Base-by-base conservation (phyloP, 2,329 filamentous ascomycete genomes). In the Beauveria brongniartii region DNA sequence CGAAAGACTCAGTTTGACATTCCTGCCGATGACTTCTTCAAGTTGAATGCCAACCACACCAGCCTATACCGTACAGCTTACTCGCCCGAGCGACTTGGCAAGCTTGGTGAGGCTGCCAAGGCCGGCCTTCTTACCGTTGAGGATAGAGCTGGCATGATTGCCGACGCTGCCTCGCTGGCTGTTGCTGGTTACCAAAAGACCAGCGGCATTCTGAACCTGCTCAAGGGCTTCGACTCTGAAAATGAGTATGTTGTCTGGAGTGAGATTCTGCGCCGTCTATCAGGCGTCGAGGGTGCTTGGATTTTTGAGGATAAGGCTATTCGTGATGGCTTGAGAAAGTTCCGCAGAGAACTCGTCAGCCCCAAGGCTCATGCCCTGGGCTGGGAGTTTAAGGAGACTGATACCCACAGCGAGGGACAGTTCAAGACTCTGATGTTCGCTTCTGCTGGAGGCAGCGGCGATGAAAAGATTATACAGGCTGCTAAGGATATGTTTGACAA, bases 381-480 rank as follows among this genome's bases (percentile, higher is more conserved):
- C 62, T 97, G 93, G 93, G 77, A 84, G 16, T 96, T 97, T 75
- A 88, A 85, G 30, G 89, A 92, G 28, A 82, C 82, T 3, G 93
- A 97, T 68, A 91, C 89, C 55, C 92, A 97, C 71, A 87, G 97
- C 66, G 82, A 92, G 72, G 92, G 96, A 74, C 92, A 97, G 72
- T 95, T 96, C 82, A 97, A 97, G 80, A 87, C 86, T 16, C 83
- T 97, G 71, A 83, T 97, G 72, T 97, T 97, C 71, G 89, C 90
- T 63, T 85, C 82, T 66, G 91, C 93, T 55, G 93, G 92, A 62
- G 79, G 91, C 66, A 83, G 87, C 51, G 92, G 91, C 40, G 93
- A 97, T 69, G 79, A 92, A 68, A 80, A 82, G 66, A 84, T 96
- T 63, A 84, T 93, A 70, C 81, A 85, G 55, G 91, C 91, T 8